Conservation (phyloP, 305 asterid species). For the Fraxinus sp. region DNA sequence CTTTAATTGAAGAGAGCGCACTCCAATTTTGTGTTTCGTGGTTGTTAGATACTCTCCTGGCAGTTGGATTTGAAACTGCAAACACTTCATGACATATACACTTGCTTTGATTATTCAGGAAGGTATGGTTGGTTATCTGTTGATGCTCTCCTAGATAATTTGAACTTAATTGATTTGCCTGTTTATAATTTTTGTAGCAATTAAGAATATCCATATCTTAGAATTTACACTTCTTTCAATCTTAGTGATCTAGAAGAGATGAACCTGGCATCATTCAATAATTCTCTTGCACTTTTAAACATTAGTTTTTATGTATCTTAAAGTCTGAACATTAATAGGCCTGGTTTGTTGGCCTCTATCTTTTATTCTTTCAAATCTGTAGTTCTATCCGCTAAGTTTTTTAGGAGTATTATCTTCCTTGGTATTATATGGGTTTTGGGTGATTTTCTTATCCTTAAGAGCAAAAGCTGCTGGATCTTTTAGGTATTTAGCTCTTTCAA, state of each 20-base stretch:
- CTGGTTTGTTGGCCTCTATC: background rate
- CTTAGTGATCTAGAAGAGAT: conserved; percentile 3
- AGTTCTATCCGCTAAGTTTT: background rate
- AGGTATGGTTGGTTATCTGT: conserved; percentile 52
- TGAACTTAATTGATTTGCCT: conserved; percentile 9
- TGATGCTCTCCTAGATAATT: conserved; percentile 25
- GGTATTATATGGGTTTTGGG: background rate
- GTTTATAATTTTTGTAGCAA: conserved; percentile 13
- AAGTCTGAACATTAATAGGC: background rate
- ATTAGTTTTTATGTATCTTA: background rate
- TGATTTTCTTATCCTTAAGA: background rate
- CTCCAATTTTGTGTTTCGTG: conserved; percentile 27
- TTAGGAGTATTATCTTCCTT: background rate
- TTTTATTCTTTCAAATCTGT: background rate
- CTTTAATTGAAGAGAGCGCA: conserved; percentile 20
- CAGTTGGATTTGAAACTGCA: conserved; percentile 73
- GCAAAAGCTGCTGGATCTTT: background rate
- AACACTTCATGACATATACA: conserved; percentile 76
- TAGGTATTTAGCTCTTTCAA: background rate
- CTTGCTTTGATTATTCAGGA: conserved; percentile 88
- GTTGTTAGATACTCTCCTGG: conserved; percentile 75
- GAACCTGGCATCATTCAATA: conserved; percentile 1
- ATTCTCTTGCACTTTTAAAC: conserved; percentile 14
- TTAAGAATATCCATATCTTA: conserved; percentile 6
- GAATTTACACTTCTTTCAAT: conserved; percentile 9